Base-by-base conservation (phyloP, 106 monocot species). In the Agapanthus africanus region DNA sequence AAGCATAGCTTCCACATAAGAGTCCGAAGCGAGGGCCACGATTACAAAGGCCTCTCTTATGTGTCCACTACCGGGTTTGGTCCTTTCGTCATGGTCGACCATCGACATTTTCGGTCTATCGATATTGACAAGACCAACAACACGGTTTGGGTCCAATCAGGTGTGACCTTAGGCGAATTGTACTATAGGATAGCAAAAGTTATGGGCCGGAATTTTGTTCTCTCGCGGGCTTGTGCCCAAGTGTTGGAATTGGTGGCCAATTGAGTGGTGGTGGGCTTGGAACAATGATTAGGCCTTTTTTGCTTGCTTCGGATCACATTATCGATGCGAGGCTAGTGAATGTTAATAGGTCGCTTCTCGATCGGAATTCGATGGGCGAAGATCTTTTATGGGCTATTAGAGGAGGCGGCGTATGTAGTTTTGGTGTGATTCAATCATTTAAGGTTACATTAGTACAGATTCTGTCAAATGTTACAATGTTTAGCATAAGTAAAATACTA, bases 61-160 rank as follows among this genome's bases (percentile, higher is more conserved):
- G 63, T 59, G 38, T 37, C 73, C 18, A 9, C 60, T 47, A 11
- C 42, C 42, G 16, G 19, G 57, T 3, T 81, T 28, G 59, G 23
- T 2, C 71, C 42, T 6, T 84, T 84, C 70, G 26, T 81, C 67
- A 40, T 83, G 13, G 37, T 86, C 39, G 83, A 86, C 65, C 77
- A 86, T 16, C 61, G 3, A 16, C 27, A 31, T 11, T 70, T 90
- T 41, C 74, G 83, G 5, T 69, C 74, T 6, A 35, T 86, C 21
- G 2, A 19, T 7, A 65, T 90, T 21, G 61, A 81, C 50, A 9
- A 18, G 19, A 63, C 21, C 8, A 63, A 7, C n/a, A 25, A 30
- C 35, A 63, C 63, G 3, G 63, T 36, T 21, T 63, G 63, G 63
- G 63, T 63, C 1, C 26, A 67, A 16, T 5, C 63, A 2, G 63